Conservation (phyloP, 2,329 filamentous ascomycete species). For the Ophiostoma australiae region DNA sequence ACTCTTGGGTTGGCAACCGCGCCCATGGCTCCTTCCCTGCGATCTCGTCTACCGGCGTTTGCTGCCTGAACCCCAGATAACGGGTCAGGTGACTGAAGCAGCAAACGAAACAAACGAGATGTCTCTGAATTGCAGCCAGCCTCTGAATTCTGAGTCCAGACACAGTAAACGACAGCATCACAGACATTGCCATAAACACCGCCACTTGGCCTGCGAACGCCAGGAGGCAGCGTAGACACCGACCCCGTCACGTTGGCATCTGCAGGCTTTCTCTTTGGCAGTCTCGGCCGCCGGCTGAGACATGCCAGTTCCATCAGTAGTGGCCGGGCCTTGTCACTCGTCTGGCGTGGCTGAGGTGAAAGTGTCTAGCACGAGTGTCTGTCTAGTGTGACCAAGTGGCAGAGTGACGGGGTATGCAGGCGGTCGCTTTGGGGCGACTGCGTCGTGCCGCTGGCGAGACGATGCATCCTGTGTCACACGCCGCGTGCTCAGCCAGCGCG, state of each 20-base stretch:
- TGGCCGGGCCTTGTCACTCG: neutral
- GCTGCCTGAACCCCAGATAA: neutral
- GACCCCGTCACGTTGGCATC: neutral
- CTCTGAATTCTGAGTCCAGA: too few species aligned
- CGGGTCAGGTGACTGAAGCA: neutral
- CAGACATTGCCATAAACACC: neutral
- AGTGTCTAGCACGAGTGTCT: neutral
- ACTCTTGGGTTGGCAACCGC: neutral
- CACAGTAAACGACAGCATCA: too few species aligned
- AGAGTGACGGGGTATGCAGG: neutral
- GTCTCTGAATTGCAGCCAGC: too few species aligned
- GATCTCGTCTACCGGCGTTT: neutral
- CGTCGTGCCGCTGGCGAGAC: neutral
- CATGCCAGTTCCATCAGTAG: neutral
- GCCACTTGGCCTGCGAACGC: neutral
- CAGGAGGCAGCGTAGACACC: neutral
- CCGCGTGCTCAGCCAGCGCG: too few species aligned
- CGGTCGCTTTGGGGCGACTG: neutral
- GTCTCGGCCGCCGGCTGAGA: neutral
- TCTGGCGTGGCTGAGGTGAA: neutral
- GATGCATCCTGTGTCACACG: neutral
- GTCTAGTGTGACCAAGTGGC: neutral
- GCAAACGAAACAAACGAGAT: neutral
- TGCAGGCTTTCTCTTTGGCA: neutral
- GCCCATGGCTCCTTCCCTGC: slow-evolving; percentile 10